Evolutionary conservation across 1,139 yeast species (phyloP), one percentile per base, ranked within the genome.

Genomic region (Taphrina populina): DNA sequence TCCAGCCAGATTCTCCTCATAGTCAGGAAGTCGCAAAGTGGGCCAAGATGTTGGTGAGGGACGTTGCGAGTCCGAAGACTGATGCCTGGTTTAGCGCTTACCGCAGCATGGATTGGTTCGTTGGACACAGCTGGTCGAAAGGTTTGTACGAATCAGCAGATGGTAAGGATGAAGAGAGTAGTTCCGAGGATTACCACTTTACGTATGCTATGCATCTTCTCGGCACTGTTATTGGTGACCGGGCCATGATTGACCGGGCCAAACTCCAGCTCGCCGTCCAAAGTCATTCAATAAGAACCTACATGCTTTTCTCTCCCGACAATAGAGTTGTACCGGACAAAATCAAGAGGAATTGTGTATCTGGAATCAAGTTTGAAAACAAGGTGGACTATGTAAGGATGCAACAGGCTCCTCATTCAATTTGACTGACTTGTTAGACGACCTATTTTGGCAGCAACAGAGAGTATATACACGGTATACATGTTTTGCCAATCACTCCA

Each of bases 391-490:
- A 49, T 30, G 54, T 41, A 23, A 39, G 41, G 8, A 6, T 7
- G 8, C 36, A 33, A 19, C 11, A 27, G 11, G 7, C 11, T 8
- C 30, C 7, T 7, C 30, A 8, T 7, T 27, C 10, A 27, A 27
- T 7, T 17, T 4, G 27, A 15, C 43, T 23, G 17, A 37, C 21
- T 34, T 5, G 5, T 64, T 95, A 87, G 71, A 88, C 96, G 2
- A 92, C 96, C 1, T 88, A 82, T 71, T 88, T 88, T 66, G 96
- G 96, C 3, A 75, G 76, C 64, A 76, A 80, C 57, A 66, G 74
- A 36, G 94, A 90, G 69, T 92, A 84, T 69, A 88, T 92, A 55
- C 96, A 90, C 66, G 96, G 96, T 67, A 90, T 92, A 60, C 97
- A 92, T 67, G 17, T 49, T 17, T 23, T 49, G 21, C 54, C 54